phyloP scores from a whole-genome alignment of 2,329 filamentous ascomycete species.

The Monilinia fructigena region DNA sequence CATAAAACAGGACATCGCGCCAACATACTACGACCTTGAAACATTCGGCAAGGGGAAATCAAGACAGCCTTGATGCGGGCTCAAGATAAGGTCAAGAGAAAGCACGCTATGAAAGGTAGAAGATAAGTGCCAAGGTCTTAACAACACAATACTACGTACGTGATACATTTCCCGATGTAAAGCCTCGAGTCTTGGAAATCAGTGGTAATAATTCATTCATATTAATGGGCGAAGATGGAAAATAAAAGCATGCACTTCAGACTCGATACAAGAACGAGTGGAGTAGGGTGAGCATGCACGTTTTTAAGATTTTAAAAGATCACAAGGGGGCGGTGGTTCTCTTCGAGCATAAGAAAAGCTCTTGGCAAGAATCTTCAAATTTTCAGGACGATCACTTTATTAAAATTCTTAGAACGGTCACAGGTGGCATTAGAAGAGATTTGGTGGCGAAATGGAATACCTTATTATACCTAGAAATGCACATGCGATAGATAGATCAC shows the following conservation, averaged over 20 bases:
- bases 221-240: not conserved
- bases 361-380: too few relatives aligned
- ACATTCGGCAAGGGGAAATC: conserved; percentile 81
- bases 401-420: not conserved
- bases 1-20: conserved; percentile 78
- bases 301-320: not conserved
- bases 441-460: not conserved
- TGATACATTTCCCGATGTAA: not conserved
- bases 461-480: not conserved
- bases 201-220: not conserved
- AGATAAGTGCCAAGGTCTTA: conserved; percentile 24
- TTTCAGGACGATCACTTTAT: not conserved
- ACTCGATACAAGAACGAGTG: not conserved
- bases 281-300: not conserved
- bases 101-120: conserved; percentile 41
- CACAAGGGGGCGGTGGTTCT: not conserved
- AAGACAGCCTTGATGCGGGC: conserved; percentile 63
- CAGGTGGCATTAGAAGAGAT: not conserved
- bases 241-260: not conserved
- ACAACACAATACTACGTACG: not conserved
- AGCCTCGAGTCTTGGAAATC: not conserved
- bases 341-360: not conserved
- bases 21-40: conserved; percentile 84
- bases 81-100: conserved; percentile 59
- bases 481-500: not conserved